Conservation (phyloP, 495 filamentous ascomycete genomes). For the Trichoderma reesei region DNA sequence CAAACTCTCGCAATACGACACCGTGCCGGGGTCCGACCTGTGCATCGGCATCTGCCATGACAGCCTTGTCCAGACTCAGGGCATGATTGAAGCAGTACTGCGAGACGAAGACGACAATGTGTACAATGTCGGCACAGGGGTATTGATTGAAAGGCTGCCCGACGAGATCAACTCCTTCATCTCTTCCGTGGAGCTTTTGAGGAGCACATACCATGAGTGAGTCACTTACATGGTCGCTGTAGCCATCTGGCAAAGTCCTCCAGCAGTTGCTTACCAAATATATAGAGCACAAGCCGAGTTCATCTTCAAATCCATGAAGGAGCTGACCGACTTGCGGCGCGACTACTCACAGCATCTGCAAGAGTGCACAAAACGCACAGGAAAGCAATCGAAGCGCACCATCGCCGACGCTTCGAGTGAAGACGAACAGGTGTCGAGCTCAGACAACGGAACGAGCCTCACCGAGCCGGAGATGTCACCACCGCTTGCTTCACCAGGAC, state of each 20-base stretch:
- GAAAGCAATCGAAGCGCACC: neutral
- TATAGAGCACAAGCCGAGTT: neutral
- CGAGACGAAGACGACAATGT: neutral
- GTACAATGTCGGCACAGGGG: neutral
- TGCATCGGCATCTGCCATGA: neutral
- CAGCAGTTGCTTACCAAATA: neutral
- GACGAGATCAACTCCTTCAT: neutral
- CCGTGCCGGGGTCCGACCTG: neutral
- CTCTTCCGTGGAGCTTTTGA: constrained; percentile 3
- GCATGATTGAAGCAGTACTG: neutral
- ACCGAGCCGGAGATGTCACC: neutral
- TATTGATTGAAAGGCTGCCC: constrained; percentile 1
- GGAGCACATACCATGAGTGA: constrained; percentile 3
- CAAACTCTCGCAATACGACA: neutral
- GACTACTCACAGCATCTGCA: constrained; percentile 1
- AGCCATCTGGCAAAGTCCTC: neutral
- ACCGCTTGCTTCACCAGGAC: neutral
- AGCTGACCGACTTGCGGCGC: neutral
- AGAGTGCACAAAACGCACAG: neutral
- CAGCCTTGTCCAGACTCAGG: neutral
- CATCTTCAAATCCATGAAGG: neutral
- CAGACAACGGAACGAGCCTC: neutral
- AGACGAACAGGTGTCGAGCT: neutral
- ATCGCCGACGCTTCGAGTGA: neutral
- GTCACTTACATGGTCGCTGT: neutral